phyloP scores from a whole-genome alignment of 2,329 filamentous ascomycete genomes.

The Talaromyces sp. region DNA sequence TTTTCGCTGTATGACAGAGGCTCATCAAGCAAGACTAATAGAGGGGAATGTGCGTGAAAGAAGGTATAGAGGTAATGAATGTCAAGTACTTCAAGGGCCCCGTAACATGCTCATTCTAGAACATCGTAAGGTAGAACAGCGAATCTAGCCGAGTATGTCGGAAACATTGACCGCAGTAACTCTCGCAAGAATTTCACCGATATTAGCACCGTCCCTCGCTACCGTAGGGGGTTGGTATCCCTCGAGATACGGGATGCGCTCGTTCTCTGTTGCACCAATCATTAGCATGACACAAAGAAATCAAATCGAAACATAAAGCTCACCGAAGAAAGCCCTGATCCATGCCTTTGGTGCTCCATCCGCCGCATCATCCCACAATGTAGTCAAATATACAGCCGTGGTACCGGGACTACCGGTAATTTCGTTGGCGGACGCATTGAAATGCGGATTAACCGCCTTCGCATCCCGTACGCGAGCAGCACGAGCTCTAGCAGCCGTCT shows the following conservation, averaged over 20 bases:
- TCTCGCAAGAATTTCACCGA: background rate
- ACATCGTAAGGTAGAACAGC: background rate
- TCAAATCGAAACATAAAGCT: background rate
- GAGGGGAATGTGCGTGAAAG: background rate
- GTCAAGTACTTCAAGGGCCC: background rate
- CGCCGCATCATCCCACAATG: slow-evolving; percentile 12
- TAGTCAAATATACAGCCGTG: slow-evolving; percentile 9
- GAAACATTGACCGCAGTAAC: slow-evolving; percentile 9
- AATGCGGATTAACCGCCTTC: slow-evolving; percentile 6
- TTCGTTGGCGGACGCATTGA: slow-evolving; percentile 12
- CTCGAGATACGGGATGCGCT: slow-evolving; percentile 15
- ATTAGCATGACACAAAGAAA: background rate
- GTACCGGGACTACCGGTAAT: slow-evolving; percentile 9
- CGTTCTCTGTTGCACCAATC: background rate
- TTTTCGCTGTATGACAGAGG: background rate
- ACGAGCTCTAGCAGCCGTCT: slow-evolving; percentile 13
- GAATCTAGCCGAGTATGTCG: background rate
- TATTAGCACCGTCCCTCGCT: background rate
- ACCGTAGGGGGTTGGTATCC: slow-evolving; percentile 9
- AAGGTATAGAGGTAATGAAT: background rate
- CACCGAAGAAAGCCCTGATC: slow-evolving; percentile 14
- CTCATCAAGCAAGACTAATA: background rate
- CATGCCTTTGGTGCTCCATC: slow-evolving; percentile 10
- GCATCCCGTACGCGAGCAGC: slow-evolving; percentile 12
- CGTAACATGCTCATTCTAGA: background rate